Evolutionary conservation across 1,284 basidiomycete species (phyloP), one percentile per base, ranked within the genome.

Genomic region (Limonomyces culmigenus): DNA sequence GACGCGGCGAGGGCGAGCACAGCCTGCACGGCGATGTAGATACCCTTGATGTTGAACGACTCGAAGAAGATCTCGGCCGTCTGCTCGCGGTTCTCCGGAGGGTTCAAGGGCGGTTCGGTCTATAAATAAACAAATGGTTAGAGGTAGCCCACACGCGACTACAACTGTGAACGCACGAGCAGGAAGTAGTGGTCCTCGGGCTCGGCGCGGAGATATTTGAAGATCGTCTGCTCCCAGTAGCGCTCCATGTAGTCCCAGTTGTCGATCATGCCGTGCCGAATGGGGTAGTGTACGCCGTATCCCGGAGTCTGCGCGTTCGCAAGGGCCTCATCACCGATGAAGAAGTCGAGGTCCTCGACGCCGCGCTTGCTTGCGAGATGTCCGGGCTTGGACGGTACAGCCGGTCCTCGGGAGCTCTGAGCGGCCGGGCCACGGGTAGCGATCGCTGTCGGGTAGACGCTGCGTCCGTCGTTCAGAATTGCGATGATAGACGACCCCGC

Each of bases 41-140:
- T 88, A 0, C 89, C 87, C 16, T 79, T 79, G 50, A 98, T 96
- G 4, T 88, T 88, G 55, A 97, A 99, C 48, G 95, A 85, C 61
- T 99, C 95, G 53, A 98, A 97, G 93, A 99, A 98, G 53, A 97
- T 88, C 58, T 98, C 80, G 42, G 77, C 81, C 92, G 98, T 97
- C 52, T 74, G 68, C 57, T 92, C 79, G 48, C 95, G 63, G 58
- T 98, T 98, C 45, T 61, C 76, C 53, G 81, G 88, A 3, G 95
- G 95, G 60, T 98, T 98, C 93, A 98, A 97, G 30, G 93, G 95
- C n/a, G 95, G 95, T 56, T 99, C 95, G 1, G 95, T 98, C n/a
- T n/a, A n/a, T n/a, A n/a, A n/a, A n/a, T n/a, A n/a, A n/a, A n/a
- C n/a, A n/a, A n/a, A n/a, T n/a, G n/a, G n/a, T n/a, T n/a, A n/a